phyloP scores from a whole-genome alignment of 495 filamentous ascomycete genomes.

The Daldinia loculata region DNA sequence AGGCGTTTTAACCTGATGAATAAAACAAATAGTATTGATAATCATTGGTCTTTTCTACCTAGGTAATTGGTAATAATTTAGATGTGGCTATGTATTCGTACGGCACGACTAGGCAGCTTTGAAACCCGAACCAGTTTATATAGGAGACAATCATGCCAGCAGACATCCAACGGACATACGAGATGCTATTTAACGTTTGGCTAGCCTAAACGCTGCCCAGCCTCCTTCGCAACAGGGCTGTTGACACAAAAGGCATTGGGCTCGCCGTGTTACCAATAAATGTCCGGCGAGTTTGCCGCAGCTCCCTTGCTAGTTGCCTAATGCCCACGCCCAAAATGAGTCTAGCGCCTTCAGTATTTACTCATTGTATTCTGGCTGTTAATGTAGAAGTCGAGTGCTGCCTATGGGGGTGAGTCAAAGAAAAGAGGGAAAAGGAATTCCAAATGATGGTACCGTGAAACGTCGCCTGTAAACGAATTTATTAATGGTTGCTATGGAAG shows the following conservation, averaged over 20 bases:
- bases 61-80: background rate
- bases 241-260: conserved; percentile 16
- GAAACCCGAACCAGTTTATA: background rate
- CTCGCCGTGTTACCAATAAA: conserved; percentile 7
- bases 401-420: background rate
- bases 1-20: background rate
- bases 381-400: background rate
- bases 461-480: background rate
- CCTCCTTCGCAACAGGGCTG: background rate
- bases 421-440: background rate
- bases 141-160: background rate
- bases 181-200: conserved; percentile 2
- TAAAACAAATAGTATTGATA: conserved; percentile 1
- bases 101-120: conserved; percentile 1
- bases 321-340: conserved; percentile 3
- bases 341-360: background rate
- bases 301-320: background rate
- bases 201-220: conserved; percentile 34
- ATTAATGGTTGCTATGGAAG: background rate
- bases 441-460: background rate
- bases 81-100: conserved; percentile 3
- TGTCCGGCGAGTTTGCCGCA: background rate
- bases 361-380: background rate
- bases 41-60: conserved; percentile 3
- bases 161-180: background rate